Evolutionary conservation across 2,329 filamentous ascomycete species (phyloP).

Genomic region (Dothistroma pini): DNA sequence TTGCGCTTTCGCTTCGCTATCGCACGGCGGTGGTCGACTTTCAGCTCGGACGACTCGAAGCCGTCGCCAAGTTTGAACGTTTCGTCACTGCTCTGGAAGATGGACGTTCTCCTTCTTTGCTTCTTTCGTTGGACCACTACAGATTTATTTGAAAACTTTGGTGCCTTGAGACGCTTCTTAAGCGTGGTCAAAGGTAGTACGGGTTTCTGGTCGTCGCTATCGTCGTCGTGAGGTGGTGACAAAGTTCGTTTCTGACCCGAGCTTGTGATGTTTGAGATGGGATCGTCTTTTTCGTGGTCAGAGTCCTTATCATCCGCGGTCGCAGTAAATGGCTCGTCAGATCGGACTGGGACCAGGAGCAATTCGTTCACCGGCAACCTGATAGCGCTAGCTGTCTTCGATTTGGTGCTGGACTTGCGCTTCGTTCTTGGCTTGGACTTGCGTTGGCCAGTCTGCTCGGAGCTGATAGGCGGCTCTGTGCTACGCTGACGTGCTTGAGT

Average conservation of each 20-base stretch:
- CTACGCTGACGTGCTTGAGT: neutral
- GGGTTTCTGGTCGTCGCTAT: constrained; percentile 1
- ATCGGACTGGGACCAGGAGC: constrained; percentile 13
- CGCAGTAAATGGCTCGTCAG: neutral
- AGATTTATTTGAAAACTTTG: constrained; percentile 23
- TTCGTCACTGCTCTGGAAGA: constrained; percentile 1
- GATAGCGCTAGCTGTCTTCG: neutral
- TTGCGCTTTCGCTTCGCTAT: constrained; percentile 1
- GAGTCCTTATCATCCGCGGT: neutral
- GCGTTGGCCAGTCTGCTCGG: neutral
- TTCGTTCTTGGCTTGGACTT: neutral
- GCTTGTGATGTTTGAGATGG: constrained; percentile 16
- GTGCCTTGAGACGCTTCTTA: constrained; percentile 22
- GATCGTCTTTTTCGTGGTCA: constrained; percentile 15
- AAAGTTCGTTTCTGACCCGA: neutral
- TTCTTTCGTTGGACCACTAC: constrained; percentile 16
- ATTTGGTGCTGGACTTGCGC: neutral
- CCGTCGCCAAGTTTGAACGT: constrained; percentile 19
- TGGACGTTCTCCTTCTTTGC: constrained; percentile 7
- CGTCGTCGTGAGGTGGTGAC: constrained; percentile 2
- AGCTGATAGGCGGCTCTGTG: neutral
- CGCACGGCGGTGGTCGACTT: constrained; percentile 1
- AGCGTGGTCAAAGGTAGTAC: constrained; percentile 19
- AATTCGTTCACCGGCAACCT: constrained; percentile 24
- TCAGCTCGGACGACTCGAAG: constrained; percentile 22